phyloP scores from a whole-genome alignment of 2,329 filamentous ascomycete genomes.

The Cercospora beticola region DNA sequence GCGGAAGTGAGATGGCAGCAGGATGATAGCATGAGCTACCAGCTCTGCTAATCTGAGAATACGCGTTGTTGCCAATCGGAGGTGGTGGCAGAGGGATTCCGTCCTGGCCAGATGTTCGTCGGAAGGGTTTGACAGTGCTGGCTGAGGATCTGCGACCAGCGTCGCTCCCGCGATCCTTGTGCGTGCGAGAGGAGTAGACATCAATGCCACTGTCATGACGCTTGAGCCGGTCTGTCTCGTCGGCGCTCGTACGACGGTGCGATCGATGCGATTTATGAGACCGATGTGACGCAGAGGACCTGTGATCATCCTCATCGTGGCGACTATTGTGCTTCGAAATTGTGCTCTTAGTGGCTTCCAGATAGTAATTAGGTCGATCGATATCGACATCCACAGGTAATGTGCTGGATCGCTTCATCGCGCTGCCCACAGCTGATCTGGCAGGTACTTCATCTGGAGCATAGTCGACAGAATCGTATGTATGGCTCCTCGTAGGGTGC shows the following conservation, averaged over 20 bases:
- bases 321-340: slow-evolving; percentile 18
- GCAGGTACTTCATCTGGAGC: slow-evolving; percentile 16
- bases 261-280: slow-evolving; percentile 14
- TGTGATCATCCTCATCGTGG: slow-evolving; percentile 8
- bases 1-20: slow-evolving; percentile 29
- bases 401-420: slow-evolving; percentile 25
- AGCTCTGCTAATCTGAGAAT: slow-evolving; percentile 16
- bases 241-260: slow-evolving; percentile 17
- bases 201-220: slow-evolving; percentile 35
- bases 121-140: slow-evolving; percentile 33
- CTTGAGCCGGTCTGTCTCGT: slow-evolving; percentile 26
- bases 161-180: slow-evolving; percentile 22
- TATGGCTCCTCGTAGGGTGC: slow-evolving; percentile 28
- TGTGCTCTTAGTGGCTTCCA: slow-evolving; percentile 27
- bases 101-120: slow-evolving; percentile 17
- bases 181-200: slow-evolving; percentile 27
- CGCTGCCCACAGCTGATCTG: slow-evolving; percentile 14
- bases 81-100: slow-evolving; percentile 17
- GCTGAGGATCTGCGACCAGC: slow-evolving; percentile 28
- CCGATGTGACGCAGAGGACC: slow-evolving; percentile 13
- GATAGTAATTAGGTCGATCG: slow-evolving; percentile 18
- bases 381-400: slow-evolving; percentile 22
- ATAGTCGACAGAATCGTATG: slow-evolving; percentile 30
- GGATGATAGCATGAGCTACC: slow-evolving; percentile 28
- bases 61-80: slow-evolving; percentile 13